A percentile compares a stretch with the other conserved stretches of the same genome.
These are phyloP conservation scores for Pythium aquatile DNA, from an alignment of 352 stramenopile species.

Conservation along the genomic window DNA sequence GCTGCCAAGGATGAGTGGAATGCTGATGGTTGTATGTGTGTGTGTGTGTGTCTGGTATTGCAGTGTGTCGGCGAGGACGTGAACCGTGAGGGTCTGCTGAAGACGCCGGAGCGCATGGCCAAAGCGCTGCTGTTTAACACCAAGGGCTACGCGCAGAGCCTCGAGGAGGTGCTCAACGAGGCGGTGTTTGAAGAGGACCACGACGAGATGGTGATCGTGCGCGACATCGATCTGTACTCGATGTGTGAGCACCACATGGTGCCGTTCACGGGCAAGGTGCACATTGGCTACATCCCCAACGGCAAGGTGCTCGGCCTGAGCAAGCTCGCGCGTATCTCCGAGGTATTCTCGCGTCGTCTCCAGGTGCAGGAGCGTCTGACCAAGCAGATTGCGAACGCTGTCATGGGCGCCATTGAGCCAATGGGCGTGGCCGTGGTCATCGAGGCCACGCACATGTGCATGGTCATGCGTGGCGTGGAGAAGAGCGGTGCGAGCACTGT, in stretches of 20 bases:
- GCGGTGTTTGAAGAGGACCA: constrained; percentile 98
- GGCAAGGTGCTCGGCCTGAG: constrained; percentile 97
- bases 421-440: constrained; percentile 98
- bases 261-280: constrained; percentile 97
- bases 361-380: constrained; percentile 99
- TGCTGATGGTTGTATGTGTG: not conserved
- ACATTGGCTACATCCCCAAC: constrained; percentile 95
- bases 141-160: constrained; percentile 92
- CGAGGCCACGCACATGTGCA: constrained; percentile 99
- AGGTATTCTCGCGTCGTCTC: constrained; percentile 95
- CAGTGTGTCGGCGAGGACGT: constrained; percentile 94
- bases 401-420: constrained; percentile 96
- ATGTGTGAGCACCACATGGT: constrained; percentile 99
- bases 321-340: constrained; percentile 98
- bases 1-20: too few relatives aligned
- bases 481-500: constrained; percentile 96
- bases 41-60: not conserved
- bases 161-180: constrained; percentile 92
- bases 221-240: constrained; percentile 98
- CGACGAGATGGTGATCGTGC: constrained; percentile 99
- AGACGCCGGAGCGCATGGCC: constrained; percentile 97
- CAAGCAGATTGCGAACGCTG: constrained; percentile 97
- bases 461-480: constrained; percentile 99
- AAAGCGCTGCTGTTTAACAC: constrained; percentile 97
- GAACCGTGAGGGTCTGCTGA: constrained; percentile 91